These are phyloP conservation scores for Dothidotthia symphoricarpi DNA, from an alignment of 2,329 filamentous ascomycete genomes.

Conservation along the genomic window DNA sequence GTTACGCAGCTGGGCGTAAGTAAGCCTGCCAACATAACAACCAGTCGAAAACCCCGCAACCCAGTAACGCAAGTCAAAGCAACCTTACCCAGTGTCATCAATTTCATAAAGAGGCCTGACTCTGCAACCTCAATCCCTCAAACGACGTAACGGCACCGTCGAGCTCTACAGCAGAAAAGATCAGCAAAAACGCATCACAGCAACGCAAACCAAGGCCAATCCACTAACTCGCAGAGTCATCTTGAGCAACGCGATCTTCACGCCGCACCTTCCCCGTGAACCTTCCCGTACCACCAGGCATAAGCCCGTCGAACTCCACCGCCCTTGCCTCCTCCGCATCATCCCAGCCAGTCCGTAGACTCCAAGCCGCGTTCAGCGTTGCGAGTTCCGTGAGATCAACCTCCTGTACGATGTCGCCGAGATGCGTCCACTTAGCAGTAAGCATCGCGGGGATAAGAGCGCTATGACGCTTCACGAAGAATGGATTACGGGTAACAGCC, in stretches of 20 bases:
- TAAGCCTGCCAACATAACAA: too few relatives aligned
- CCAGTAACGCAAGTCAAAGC: too few relatives aligned
- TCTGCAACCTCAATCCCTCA: too few relatives aligned
- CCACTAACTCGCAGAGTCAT: conserved; percentile 17
- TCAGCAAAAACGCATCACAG: too few relatives aligned
- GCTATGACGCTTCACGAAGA: conserved; percentile 31
- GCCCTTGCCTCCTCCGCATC: conserved; percentile 36
- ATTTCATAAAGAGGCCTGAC: too few relatives aligned
- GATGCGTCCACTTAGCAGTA: conserved; percentile 33
- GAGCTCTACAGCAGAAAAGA: too few relatives aligned
- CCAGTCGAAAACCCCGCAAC: too few relatives aligned
- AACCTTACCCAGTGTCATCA: too few relatives aligned
- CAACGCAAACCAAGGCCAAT: neutral
- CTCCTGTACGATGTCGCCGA: conserved; percentile 44
- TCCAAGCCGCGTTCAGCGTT: conserved; percentile 35
- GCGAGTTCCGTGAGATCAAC: conserved; percentile 35
- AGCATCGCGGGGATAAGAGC: conserved; percentile 41
- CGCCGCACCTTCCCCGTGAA: conserved; percentile 36
- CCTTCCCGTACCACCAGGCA: conserved; percentile 44
- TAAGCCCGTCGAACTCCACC: conserved; percentile 43
- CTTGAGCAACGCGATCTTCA: conserved; percentile 18
- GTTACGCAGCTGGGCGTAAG: too few relatives aligned
- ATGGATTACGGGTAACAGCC: conserved; percentile 10
- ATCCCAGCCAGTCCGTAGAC: conserved; percentile 33
- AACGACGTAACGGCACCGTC: too few relatives aligned